Conservation (phyloP, 2,329 filamentous ascomycete species). For the Cladosporium sp. region DNA sequence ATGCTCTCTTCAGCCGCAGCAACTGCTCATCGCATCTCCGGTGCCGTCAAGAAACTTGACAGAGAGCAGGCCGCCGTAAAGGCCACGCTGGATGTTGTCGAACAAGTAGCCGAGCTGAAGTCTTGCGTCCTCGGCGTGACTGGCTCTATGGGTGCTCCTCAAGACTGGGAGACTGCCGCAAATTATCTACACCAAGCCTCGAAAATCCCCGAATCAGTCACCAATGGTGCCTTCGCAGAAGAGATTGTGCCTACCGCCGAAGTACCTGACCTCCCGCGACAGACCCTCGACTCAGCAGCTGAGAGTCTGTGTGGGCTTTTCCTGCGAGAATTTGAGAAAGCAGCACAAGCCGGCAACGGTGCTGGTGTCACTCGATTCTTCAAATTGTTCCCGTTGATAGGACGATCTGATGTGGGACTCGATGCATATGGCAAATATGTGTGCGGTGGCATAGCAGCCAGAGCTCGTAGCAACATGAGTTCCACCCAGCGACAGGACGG, state of each 20-base stretch:
- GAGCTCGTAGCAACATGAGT: conserved; percentile 78
- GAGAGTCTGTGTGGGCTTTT: conserved; percentile 91
- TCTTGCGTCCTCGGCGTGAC: conserved; percentile 92
- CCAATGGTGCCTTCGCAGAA: conserved; percentile 82
- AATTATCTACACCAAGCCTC: conserved; percentile 83
- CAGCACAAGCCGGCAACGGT: conserved; percentile 82
- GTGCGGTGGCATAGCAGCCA: conserved; percentile 86
- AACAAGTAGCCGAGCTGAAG: conserved; percentile 95
- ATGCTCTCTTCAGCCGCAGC: conserved; percentile 86
- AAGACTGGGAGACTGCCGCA: conserved; percentile 97
- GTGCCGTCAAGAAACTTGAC: conserved; percentile 83
- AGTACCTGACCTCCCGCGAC: conserved; percentile 85
- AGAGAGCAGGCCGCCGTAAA: conserved; percentile 89
- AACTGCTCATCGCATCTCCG: conserved; percentile 82
- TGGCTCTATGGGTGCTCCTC: conserved; percentile 94
- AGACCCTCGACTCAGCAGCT: conserved; percentile 82
- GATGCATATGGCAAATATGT: conserved; percentile 97
- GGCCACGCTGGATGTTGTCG: conserved; percentile 85
- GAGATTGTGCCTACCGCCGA: conserved; percentile 94
- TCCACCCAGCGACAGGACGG: conserved; percentile 68
- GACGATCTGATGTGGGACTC: conserved; percentile 80
- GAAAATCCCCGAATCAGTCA: conserved; percentile 76
- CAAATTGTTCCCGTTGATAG: conserved; percentile 95
- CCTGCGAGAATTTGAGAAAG: conserved; percentile 91
- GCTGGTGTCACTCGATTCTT: conserved; percentile 93